Percentiles rank a stretch among this genome's conserved stretches.
Conservation (phyloP, 495 filamentous ascomycete genomes). For the Viridothelium virens region DNA sequence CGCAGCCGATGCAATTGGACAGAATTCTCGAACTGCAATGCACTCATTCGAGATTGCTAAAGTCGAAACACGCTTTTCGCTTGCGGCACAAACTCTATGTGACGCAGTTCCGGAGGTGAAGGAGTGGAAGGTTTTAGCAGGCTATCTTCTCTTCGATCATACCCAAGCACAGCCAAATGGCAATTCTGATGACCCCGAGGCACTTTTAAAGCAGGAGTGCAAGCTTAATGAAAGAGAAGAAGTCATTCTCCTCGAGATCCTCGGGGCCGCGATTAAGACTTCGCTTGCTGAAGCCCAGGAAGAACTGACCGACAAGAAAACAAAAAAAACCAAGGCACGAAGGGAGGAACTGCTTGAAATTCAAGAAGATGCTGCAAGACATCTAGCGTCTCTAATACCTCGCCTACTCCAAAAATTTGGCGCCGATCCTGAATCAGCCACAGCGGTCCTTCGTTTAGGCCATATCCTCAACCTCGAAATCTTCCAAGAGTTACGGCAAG, state of each 20-base stretch:
- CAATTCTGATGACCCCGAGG: slow-evolving; percentile 47
- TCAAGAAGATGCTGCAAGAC: slow-evolving; percentile 64
- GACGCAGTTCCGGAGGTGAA: slow-evolving; percentile 68
- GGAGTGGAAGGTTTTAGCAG: slow-evolving; percentile 81
- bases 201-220: slow-evolving; percentile 55
- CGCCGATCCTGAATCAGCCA: slow-evolving; percentile 73
- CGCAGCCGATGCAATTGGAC: slow-evolving; percentile 32
- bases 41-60: slow-evolving; percentile 25
- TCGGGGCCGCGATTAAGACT: slow-evolving; percentile 68
- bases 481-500: slow-evolving; percentile 82
- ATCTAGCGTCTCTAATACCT: slow-evolving; percentile 70
- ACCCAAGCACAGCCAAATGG: slow-evolving; percentile 50
- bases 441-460: slow-evolving; percentile 77
- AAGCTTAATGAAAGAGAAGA: slow-evolving; percentile 73
- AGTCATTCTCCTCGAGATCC: slow-evolving; percentile 73
- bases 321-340: slow-evolving; percentile 43
- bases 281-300: slow-evolving; percentile 50
- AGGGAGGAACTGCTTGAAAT: slow-evolving; percentile 54
- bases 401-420: slow-evolving; percentile 86
- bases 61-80: slow-evolving; percentile 70
- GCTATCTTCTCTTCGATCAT: slow-evolving; percentile 88
- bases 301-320: slow-evolving; percentile 27
- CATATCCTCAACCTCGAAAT: slow-evolving; percentile 78
- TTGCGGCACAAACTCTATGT: slow-evolving; percentile 78
- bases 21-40: slow-evolving; percentile 30